Evolutionary conservation across 805 yeast genomes (phyloP), one percentile per base, ranked within the genome.

Genomic region (Lachancea waltii): DNA sequence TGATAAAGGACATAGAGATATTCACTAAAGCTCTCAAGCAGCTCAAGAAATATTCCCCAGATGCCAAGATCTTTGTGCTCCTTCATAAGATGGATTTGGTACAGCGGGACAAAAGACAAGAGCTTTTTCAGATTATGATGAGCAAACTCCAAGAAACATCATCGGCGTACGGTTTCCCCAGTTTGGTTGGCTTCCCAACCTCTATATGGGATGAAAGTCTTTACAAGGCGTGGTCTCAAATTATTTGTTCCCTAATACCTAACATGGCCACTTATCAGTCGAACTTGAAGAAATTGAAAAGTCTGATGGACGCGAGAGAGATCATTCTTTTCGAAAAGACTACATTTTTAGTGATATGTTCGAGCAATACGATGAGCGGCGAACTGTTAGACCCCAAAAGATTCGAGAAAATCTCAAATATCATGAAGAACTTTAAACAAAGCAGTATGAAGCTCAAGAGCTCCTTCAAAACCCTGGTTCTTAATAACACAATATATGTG

Each of bases 61-160:
- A 79, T 38, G 95, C 95, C 30, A 86, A 85, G 54, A 85, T 92
- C 14, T 92, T 92, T 64, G 90, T 90, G 5, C 66, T 92, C 37
- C 68, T 92, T 31, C 98, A 92, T 63, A 92, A 92, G 64, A 90
- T 92, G 95, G 98, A 92, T 64, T 68, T 92, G 44, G 95, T 92
- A 15, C 92, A 87, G 53, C 69, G 81, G 5, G 94, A 84, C 51
- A 81, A 85, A 50, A 70, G 96, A 31, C 85, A 81, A 38, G 94
- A 86, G 54, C 70, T 89, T 47, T 89, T 87, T 54, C 73, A 72
- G 13, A 77, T 85, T 15, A 86, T 90, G 82, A 82, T 86, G 83
- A 78, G 75, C 36, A 84, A 82, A 51, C 64, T 92, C 44, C 81
- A 79, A 48, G 79, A 76, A 34, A 81, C 85, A 11, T 81, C 95